Percentiles rank a stretch among this genome's conserved stretches.
phyloP scores from a whole-genome alignment of 495 filamentous ascomycete genomes.

The Penicillium coffeae region DNA sequence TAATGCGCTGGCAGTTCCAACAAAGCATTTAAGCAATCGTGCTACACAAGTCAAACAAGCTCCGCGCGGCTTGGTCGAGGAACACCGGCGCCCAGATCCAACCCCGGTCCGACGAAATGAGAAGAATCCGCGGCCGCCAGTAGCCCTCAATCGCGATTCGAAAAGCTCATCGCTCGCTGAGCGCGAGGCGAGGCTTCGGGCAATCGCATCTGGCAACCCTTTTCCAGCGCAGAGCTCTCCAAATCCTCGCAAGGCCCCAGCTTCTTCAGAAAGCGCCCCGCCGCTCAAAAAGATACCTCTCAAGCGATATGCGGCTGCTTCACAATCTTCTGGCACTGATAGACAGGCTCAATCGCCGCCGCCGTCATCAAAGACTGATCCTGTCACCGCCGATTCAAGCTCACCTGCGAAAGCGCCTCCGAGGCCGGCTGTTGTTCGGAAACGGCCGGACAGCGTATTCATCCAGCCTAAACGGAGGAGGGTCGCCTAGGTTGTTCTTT shows the following conservation, averaged over 20 bases:
- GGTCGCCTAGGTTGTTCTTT: constrained; percentile 6
- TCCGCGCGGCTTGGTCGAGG: constrained; percentile 40
- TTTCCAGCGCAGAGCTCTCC: constrained; percentile 3
- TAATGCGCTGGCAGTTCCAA: constrained; percentile 34
- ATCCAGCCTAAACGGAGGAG: constrained; percentile 39
- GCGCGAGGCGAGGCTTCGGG: constrained; percentile 28
- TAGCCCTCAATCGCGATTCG: neutral
- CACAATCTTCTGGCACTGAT: neutral
- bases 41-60: constrained; percentile 37
- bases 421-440: constrained; percentile 26
- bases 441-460: constrained; percentile 35
- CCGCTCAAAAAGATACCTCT: constrained; percentile 1
- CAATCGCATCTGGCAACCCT: constrained; percentile 24
- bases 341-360: neutral
- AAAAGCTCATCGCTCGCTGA: constrained; percentile 19
- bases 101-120: neutral
- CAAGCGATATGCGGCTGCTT: constrained; percentile 13
- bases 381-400: neutral
- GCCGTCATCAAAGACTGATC: neutral
- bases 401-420: constrained; percentile 5
- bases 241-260: neutral
- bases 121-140: neutral
- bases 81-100: constrained; percentile 32
- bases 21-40: constrained; percentile 35
- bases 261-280: constrained; percentile 3